Conservation (phyloP, 1,284 basidiomycete species). For the Tausonia pullulans region DNA sequence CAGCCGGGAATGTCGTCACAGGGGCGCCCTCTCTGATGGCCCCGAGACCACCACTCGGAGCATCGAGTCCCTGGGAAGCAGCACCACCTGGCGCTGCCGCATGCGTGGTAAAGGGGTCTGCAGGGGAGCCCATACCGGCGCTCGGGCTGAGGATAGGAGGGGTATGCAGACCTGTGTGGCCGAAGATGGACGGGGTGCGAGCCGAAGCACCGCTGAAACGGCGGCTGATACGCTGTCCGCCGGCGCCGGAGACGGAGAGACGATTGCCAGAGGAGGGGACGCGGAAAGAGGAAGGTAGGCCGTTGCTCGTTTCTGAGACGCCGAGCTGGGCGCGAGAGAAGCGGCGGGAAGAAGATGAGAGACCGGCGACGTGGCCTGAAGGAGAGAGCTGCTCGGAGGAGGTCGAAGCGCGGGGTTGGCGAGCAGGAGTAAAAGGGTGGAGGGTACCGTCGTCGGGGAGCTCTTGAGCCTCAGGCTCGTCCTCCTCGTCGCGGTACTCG, state of each 20-base stretch:
- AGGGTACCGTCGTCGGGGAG: conserved; percentile 15
- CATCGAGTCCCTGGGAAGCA: neutral
- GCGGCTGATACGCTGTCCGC: conserved; percentile 13
- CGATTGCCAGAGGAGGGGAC: neutral
- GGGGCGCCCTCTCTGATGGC: conserved; percentile 29
- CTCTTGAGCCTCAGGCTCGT: conserved; percentile 17
- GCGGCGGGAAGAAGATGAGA: conserved; percentile 31
- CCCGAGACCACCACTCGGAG: conserved; percentile 23
- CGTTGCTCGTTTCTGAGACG: neutral
- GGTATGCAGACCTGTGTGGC: conserved; percentile 31
- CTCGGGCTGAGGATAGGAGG: neutral
- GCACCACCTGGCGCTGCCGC: conserved; percentile 14
- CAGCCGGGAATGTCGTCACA: neutral
- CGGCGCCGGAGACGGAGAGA: conserved; percentile 20
- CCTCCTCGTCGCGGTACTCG: conserved; percentile 19
- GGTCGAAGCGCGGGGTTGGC: conserved; percentile 17
- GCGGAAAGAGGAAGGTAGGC: neutral
- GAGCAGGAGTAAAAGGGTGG: conserved; percentile 18
- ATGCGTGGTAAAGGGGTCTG: too few species aligned
- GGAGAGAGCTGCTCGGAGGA: neutral
- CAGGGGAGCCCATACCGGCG: too few species aligned
- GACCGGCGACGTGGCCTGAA: neutral
- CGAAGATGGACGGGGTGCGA: conserved; percentile 32
- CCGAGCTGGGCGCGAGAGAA: conserved; percentile 40
- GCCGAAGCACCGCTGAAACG: conserved; percentile 31